Evolutionary conservation across 2,329 filamentous ascomycete species (phyloP), one percentile per base, ranked within the genome.

Genomic region (Tolypocladium album): DNA sequence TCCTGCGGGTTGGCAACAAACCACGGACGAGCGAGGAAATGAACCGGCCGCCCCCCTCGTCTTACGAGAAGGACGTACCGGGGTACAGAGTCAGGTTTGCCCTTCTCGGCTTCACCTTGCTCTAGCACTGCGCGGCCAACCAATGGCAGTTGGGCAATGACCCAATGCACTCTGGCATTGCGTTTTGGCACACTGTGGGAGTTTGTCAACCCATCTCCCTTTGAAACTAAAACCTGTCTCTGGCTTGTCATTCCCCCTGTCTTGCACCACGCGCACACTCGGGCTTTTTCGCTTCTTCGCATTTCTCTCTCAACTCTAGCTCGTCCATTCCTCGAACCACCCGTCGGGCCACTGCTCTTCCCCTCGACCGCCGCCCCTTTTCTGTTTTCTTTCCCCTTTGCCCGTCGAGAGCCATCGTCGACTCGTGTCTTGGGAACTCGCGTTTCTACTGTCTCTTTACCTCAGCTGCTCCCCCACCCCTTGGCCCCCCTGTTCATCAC

Each of bases 191-290:
- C 57, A 58, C 57, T 53, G 57, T 52, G 43, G 38, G n/a, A 53
- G 42, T 53, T 55, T 58, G 62, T 64, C 63, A 66, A 65, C 63
- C 66, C 60, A 64, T 63, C 61, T 67, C 66, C 68, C 67, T 68
- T 68, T 63, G 56, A 64, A 68, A 70, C 64, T 66, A 67, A 68
- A 70, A 70, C 67, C 67, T 65, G 65, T 65, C 62, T 67, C 62
- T 66, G 59, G 39, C 39, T 56, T n/a, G 36, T 42, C 58, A 42
- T 56, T 59, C 53, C 22, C 27, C 52, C 22, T 52, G 43, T 55
- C 39, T 50, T 53, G 47, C 43, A 43, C 20, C 42, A 43, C 42
- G n/a, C 43, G 43, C 43, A 47, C 43, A 47, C 43, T 47, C 22
- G 43, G 43, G 43, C n/a, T 24, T 45, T 27, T 24, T 55, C 24